A percentile compares a stretch with the other conserved stretches of the same genome.
phyloP scores from a whole-genome alignment of 164 flowering plant genomes.

The Stephania yunnanensis region DNA sequence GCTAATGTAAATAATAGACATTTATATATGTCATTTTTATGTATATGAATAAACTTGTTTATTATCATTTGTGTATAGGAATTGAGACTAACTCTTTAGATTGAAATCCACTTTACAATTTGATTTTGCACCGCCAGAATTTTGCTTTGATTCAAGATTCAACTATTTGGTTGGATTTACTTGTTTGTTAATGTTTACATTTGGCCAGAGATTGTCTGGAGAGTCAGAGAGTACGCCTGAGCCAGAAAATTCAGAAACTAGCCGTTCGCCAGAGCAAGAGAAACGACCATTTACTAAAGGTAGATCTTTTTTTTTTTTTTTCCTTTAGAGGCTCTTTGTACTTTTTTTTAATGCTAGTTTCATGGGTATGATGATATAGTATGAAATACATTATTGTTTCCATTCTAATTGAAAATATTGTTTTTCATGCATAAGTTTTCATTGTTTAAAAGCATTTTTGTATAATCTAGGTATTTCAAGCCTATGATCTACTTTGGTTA shows the following conservation, averaged over 20 bases:
- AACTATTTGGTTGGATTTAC: neutral
- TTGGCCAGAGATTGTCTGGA: constrained; percentile 56
- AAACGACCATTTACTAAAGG: constrained; percentile 64
- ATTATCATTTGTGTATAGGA: too few relatives aligned
- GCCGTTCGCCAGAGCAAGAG: constrained; percentile 39
- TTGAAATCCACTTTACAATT: too few relatives aligned
- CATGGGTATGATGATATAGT: neutral
- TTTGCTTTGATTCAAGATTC: too few relatives aligned
- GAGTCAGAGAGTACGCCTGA: constrained; percentile 47
- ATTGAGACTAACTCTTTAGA: too few relatives aligned
- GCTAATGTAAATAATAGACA: too few relatives aligned
- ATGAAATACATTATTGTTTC: neutral
- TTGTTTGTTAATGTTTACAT: neutral
- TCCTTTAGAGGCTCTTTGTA: neutral
- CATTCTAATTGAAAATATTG: neutral
- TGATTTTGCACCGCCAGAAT: too few relatives aligned
- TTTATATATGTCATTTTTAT: too few relatives aligned
- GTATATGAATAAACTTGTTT: too few relatives aligned
- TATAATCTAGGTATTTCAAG: neutral
- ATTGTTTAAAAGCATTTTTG: neutral
- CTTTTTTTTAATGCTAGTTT: neutral
- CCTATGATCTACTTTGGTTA: neutral
- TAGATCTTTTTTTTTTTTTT: constrained; percentile 13
- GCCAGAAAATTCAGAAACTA: constrained; percentile 41
- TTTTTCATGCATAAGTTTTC: neutral